phyloP scores from a whole-genome alignment of 495 filamentous ascomycete species.

The Penicillium maclennaniae region DNA sequence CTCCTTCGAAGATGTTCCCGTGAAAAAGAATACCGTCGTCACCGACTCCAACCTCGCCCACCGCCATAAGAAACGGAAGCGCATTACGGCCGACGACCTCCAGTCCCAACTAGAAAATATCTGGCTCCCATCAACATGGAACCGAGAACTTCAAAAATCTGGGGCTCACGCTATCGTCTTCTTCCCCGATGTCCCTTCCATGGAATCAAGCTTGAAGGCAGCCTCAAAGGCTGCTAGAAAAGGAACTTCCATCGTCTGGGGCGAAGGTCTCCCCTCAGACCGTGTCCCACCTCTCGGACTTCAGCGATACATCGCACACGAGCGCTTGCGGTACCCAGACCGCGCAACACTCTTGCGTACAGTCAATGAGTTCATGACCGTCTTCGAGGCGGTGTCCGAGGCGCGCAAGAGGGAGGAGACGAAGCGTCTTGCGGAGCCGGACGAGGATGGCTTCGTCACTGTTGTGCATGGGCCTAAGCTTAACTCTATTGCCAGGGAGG shows the following conservation, averaged over 20 bases:
- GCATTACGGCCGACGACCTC: constrained; percentile 47
- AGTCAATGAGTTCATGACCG: constrained; percentile 78
- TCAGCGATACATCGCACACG: constrained; percentile 56
- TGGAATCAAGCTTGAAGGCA: constrained; percentile 68
- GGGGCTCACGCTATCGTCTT: constrained; percentile 75
- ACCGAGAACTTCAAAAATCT: constrained; percentile 63
- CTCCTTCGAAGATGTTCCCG: constrained; percentile 59
- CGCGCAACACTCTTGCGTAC: constrained; percentile 58
- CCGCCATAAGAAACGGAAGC: constrained; percentile 64
- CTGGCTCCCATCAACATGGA: constrained; percentile 67
- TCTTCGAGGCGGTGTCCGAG: constrained; percentile 63
- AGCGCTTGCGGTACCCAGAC: constrained; percentile 65
- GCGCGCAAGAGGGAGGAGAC: constrained; percentile 60
- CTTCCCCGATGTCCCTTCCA: constrained; percentile 76
- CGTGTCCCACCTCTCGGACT: constrained; percentile 56
- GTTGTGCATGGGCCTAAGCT: constrained; percentile 72
- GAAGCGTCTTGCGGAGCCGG: constrained; percentile 66
- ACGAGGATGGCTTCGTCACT: constrained; percentile 93
- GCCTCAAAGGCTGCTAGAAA: constrained; percentile 57
- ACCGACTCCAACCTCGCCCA: constrained; percentile 26
- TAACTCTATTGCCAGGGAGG: constrained; percentile 67
- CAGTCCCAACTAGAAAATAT: constrained; percentile 49
- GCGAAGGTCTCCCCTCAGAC: constrained; percentile 49
- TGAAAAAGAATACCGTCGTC: constrained; percentile 32
- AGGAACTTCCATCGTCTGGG: constrained; percentile 53